Conservation (phyloP, 176 grass and related monocot genomes). For the Musa troglodytarum region DNA sequence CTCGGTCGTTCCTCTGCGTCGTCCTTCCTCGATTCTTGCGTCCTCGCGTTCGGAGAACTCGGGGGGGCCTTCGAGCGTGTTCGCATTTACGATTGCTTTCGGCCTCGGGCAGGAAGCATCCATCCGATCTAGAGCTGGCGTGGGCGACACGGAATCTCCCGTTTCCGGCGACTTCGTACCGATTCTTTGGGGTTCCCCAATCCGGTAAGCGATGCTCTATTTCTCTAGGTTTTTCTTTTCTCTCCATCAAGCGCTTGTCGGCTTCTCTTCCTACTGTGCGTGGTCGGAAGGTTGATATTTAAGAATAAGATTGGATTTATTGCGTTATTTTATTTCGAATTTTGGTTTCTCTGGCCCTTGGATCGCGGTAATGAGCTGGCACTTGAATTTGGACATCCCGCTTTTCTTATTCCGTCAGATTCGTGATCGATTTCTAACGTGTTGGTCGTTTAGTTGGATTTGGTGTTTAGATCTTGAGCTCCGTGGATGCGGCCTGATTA, state of each 20-base stretch:
- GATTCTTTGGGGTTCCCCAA: slow-evolving; percentile 9
- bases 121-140: no score
- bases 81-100: no score
- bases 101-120: no score
- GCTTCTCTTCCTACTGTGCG: background rate
- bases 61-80: no score
- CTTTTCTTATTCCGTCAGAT: background rate
- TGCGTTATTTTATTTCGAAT: background rate
- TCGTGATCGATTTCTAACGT: background rate
- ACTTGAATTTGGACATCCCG: background rate
- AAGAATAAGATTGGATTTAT: background rate
- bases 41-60: no score
- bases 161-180: background rate
- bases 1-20: no score
- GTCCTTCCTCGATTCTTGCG: no score
- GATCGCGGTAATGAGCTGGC: background rate
- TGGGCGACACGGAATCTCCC: no score
- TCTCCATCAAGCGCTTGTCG: background rate
- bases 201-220: slow-evolving; percentile 3
- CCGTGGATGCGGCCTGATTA: background rate
- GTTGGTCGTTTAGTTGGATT: background rate
- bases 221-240: background rate
- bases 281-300: background rate
- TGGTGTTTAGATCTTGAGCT: background rate
- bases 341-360: background rate